Evolutionary conservation across 2,329 filamentous ascomycete genomes (phyloP), one percentile per base, ranked within the genome.

Genomic region (Fusarium pseudonygamai): DNA sequence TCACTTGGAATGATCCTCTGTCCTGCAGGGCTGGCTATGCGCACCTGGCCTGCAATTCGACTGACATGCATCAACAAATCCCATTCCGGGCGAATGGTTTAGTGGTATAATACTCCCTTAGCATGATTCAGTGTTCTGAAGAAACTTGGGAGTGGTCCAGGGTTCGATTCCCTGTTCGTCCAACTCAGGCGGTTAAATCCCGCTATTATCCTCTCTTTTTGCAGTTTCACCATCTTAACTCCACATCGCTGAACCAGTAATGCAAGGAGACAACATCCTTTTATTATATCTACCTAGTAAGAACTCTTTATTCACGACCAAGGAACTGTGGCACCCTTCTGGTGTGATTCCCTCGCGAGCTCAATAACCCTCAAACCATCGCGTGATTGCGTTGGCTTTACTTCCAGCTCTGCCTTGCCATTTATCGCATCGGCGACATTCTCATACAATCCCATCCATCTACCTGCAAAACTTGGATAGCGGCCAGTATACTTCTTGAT

Each of bases 391-490:
- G 80, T 79, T 0, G 84, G 79, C 60, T 83, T 82, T 1, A 85
- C 83, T n/a, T 76, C 75, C 7, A 85, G 45, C 65, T 84, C 80
- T 3, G 67, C 80, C 60, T 80, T 78, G 0, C 84, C 83, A 16
- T 79, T 77, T 26, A 86, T 82, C 0, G 84, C 81, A 15, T 80
- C 75, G 0, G 71, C 71, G 1, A 82, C 82, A 69, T 85, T 83
- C 36, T 82, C 79, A 65, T 86, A 86, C 20, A 83, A 78, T 0
- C 81, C 82, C 42, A 81, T 68, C 74, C 83, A 85, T 37, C 79
- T 77, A 0, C 85, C 84, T 1, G 76, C 79, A 26, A 83, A 56
- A 43, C 80, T 86, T 1, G 83, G 81, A 61, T 81, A 84, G 49
- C 73, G 77, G 0, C 83, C 84, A 1, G 78, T 75, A 40, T 81